Conservation (phyloP, 1,284 basidiomycete species). For the Fomitopsis pinicola region DNA sequence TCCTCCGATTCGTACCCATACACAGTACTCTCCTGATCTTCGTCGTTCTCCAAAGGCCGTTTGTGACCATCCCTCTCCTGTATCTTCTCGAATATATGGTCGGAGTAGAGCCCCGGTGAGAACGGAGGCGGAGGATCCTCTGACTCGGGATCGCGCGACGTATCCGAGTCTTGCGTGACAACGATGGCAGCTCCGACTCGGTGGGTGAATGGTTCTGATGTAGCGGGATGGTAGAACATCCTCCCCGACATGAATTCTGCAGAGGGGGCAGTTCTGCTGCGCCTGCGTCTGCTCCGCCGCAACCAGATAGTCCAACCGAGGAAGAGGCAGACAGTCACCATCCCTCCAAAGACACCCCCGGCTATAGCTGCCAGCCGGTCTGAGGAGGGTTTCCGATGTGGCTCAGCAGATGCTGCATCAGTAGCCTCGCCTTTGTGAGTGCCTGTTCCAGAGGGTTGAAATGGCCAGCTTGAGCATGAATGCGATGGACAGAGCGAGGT, state of each 20-base stretch:
- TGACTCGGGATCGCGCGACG: slow-evolving; percentile 5
- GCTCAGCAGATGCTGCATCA: no score
- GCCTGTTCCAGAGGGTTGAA: no score
- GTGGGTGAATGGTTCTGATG: not conserved
- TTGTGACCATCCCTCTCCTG: slow-evolving; percentile 17
- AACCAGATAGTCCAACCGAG: not conserved
- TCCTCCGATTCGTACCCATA: not conserved
- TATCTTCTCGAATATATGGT: slow-evolving; percentile 26
- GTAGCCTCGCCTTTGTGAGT: no score
- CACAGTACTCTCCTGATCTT: not conserved
- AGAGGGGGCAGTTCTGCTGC: slow-evolving; percentile 16
- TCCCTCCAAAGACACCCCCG: slow-evolving; percentile 18
- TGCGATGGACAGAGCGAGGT: no score
- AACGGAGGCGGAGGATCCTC: slow-evolving; percentile 23
- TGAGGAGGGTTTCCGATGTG: no score
- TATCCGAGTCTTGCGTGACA: slow-evolving; percentile 8
- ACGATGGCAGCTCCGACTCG: slow-evolving; percentile 1
- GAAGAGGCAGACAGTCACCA: slow-evolving; percentile 2
- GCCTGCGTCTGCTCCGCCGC: slow-evolving; percentile 7
- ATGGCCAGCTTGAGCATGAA: no score
- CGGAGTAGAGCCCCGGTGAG: slow-evolving; percentile 18
- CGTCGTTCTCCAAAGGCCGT: slow-evolving; percentile 5
- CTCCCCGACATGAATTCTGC: slow-evolving; percentile 19
- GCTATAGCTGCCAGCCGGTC: not conserved
- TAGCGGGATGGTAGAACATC: not conserved